Base-by-base conservation (phyloP, 1,284 basidiomycete species). In the Phellinidium pouzarii region DNA sequence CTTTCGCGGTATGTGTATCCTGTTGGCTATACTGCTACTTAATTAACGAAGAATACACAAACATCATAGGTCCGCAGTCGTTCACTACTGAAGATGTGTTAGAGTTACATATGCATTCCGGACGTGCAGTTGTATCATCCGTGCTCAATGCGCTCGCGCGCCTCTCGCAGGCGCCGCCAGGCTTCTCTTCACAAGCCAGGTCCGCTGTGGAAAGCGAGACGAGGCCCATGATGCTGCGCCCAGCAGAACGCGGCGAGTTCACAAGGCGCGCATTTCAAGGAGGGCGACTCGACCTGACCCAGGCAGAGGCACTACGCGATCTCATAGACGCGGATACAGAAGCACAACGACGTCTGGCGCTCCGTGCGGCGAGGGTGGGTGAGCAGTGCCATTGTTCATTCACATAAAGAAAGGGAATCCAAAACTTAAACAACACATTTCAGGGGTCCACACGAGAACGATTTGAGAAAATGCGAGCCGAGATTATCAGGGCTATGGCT, bases 41-140 rank as follows among this genome's bases (percentile, higher is more conserved):
- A 20, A 41, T 25, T 20, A 0, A 49, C 40, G 44, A 38, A 23
- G 54, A 46, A 4, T 25, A 22, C 31, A 9, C 22, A n/a, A 19
- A 31, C 17, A 44, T 36, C 31, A 22, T 58, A 87, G 85, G 73
- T 2, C 86, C 81, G 1, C 78, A 71, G 58, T 93, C 89, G 1
- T 93, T 87, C 62, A 94, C 91, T 0, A 84, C 83, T 0, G 84
- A 92, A 62, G 82, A 87, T 43, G 82, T 84, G n/a, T 63, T 95
- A 4, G 91, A 95, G 64, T 67, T 95, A 31, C 91, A 95, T 65
- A 70, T 91, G 25, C 91, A 95, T 64, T 93, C 91, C n/a, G 89
- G 90, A 0, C 75, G 82, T 4, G 89, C 92, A 0, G 76, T 93
- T 31, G 75, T 91, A 56, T 68, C 81, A 2, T 80, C 87, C 2